Conservation (phyloP, 495 filamentous ascomycete species). For the Talaromyces liani region DNA sequence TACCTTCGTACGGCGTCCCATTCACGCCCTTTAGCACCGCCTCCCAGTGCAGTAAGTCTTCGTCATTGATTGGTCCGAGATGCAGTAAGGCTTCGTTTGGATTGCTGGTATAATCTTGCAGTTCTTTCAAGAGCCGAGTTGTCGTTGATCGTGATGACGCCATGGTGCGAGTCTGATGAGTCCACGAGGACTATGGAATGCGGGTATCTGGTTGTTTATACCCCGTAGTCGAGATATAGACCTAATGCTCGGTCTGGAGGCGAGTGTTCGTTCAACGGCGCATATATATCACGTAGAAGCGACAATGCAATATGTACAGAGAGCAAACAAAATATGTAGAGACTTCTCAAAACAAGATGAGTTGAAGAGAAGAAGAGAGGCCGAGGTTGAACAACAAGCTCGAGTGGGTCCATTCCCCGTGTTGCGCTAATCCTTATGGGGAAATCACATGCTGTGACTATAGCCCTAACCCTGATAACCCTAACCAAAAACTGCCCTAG, state of each 20-base stretch:
- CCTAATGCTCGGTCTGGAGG: neutral
- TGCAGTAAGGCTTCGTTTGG: constrained; percentile 50
- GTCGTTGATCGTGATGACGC: constrained; percentile 31
- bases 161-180: neutral
- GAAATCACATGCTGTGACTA: neutral
- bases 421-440: neutral
- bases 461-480: neutral
- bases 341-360: neutral
- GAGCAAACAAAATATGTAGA: neutral
- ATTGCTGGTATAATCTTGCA: constrained; percentile 48
- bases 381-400: constrained; percentile 4
- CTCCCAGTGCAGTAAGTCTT: constrained; percentile 68
- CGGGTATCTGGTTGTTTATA: neutral
- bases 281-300: neutral
- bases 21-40: constrained; percentile 67
- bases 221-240: neutral
- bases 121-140: constrained; percentile 60
- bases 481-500: too few species aligned
- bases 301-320: neutral
- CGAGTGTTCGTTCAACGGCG: neutral
- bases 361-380: neutral
- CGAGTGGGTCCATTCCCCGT: neutral
- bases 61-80: constrained; percentile 61
- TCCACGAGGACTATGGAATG: neutral
- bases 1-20: constrained; percentile 68